Percentiles rank a stretch among this genome's conserved stretches.
These are phyloP conservation scores for Chytriomyces sp. DNA, from an alignment of 192 early-diverging fungal species.

Conservation along the genomic window DNA sequence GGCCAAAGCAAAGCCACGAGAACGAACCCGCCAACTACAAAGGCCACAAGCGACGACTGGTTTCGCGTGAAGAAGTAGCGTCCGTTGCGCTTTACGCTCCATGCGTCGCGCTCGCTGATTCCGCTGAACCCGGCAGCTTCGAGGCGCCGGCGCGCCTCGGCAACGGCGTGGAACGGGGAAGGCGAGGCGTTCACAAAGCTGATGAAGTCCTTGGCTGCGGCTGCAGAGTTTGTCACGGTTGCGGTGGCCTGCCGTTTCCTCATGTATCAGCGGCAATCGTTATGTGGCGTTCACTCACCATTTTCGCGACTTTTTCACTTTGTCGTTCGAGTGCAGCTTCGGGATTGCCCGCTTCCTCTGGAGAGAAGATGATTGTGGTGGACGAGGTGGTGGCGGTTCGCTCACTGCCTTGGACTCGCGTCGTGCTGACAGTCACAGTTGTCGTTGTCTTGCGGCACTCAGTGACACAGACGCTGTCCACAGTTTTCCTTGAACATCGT, in stretches of 20 bases:
- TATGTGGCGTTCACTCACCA: not conserved
- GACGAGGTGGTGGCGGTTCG: not conserved
- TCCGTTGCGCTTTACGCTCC: constrained; percentile 71
- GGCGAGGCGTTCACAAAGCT: constrained; percentile 90
- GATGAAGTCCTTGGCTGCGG: constrained; percentile 64
- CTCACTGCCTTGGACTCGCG: not conserved
- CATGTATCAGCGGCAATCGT: no score
- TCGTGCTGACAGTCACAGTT: not conserved
- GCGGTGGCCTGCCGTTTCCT: not conserved
- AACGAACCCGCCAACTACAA: constrained; percentile 82
- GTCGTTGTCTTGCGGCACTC: not conserved
- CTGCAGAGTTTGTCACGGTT: not conserved
- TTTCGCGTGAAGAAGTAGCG: constrained; percentile 99
- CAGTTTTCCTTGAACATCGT: no score
- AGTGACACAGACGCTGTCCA: no score
- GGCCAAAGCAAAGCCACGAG: not conserved
- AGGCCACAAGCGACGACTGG: constrained; percentile 82
- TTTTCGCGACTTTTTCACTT: not conserved
- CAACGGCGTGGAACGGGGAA: constrained; percentile 96
- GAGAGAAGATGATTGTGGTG: not conserved
- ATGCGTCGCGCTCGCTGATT: constrained; percentile 82
- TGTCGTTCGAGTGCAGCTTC: not conserved
- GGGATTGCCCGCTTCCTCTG: not conserved
- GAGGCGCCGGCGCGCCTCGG: constrained; percentile 73
- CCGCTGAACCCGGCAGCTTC: constrained; percentile 78